Conservation (phyloP, 192 early-diverging fungal genomes). For the Chytriomyces confervae region DNA sequence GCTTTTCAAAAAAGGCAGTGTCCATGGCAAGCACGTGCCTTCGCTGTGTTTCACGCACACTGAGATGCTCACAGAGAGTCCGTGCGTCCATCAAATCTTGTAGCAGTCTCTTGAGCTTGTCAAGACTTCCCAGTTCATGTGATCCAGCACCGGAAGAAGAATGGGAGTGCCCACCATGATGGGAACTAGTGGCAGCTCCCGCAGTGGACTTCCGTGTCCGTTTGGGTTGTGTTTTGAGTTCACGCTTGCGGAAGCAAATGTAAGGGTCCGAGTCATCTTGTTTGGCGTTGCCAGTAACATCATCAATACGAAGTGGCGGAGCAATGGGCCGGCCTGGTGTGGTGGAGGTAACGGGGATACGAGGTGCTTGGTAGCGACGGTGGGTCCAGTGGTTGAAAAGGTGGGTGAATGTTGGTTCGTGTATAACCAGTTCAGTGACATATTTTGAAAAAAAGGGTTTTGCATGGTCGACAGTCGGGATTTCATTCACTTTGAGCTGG, state of each 20-base stretch:
- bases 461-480: conserved; percentile 43
- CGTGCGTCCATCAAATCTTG: conserved; percentile 78
- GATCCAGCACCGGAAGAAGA: too few species aligned
- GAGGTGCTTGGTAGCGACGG: conserved; percentile 21
- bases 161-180: too few species aligned
- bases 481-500: not conserved
- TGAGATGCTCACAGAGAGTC: conserved; percentile 80
- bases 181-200: conserved; percentile 48
- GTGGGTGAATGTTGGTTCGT: not conserved
- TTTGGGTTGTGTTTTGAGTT: conserved; percentile 67
- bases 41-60: conserved; percentile 76
- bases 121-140: conserved; percentile 79
- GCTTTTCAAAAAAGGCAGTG: conserved; percentile 76
- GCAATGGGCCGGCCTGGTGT: conserved; percentile 21
- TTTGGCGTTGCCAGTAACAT: conserved; percentile 23
- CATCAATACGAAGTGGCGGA: conserved; percentile 33
- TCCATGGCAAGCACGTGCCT: conserved; percentile 77
- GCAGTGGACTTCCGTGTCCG: conserved; percentile 77
- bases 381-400: conserved; percentile 30
- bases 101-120: conserved; percentile 82
- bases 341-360: conserved; percentile 20
- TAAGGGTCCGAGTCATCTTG: conserved; percentile 84
- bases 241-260: conserved; percentile 95
- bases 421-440: conserved; percentile 16
- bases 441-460: conserved; percentile 28